Conservation (phyloP, 352 stramenopile species). For the Thraustotheca clavata region DNA sequence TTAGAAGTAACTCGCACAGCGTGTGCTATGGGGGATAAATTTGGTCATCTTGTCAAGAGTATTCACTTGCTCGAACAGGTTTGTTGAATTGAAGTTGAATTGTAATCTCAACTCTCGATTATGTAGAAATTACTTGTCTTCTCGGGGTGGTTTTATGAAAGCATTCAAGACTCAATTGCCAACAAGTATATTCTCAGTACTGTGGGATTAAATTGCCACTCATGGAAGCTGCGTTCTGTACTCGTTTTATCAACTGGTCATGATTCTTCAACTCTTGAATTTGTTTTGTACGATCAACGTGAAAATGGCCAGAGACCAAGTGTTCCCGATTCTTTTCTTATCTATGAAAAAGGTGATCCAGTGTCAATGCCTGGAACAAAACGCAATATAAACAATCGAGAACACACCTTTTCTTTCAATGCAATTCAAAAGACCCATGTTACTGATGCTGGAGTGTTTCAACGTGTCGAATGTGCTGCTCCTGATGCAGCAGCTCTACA, state of each 20-base stretch:
- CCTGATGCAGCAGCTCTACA: neutral
- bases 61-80: neutral
- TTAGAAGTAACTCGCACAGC: neutral
- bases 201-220: constrained; percentile 11
- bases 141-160: constrained; percentile 18
- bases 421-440: neutral
- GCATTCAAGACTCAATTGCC: neutral
- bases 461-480: constrained; percentile 11
- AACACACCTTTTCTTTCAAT: constrained; percentile 12
- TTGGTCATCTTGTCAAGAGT: constrained; percentile 28
- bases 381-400: constrained; percentile 14
- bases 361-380: neutral
- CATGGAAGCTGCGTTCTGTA: constrained; percentile 2
- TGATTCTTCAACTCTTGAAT: neutral
- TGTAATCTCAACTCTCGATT: neutral
- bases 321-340: neutral
- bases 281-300: constrained; percentile 5
- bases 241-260: neutral
- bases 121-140: neutral
- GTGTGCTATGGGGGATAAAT: constrained; percentile 26
- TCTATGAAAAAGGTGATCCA: constrained; percentile 9
- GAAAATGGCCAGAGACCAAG: neutral
- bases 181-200: constrained; percentile 10
- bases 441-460: neutral
- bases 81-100: neutral